Evolutionary conservation across 495 filamentous ascomycete species (phyloP).

Genomic region (Xylaria curta): DNA sequence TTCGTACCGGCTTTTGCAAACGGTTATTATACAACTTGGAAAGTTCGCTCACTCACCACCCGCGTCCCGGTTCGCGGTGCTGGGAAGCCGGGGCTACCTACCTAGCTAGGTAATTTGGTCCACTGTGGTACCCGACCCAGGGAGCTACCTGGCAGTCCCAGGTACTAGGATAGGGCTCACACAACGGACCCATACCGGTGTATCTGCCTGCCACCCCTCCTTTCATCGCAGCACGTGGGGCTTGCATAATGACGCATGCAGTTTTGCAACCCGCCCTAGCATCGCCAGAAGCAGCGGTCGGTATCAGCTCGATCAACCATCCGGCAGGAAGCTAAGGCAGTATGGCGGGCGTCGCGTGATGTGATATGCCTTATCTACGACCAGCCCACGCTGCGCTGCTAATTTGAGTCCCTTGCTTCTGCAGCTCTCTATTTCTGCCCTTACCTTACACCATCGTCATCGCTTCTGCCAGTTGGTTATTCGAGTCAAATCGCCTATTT

Average conservation of each 20-base stretch:
- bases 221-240: conserved; percentile 19
- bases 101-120: background rate
- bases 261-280: conserved; percentile 8
- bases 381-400: background rate
- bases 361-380: conserved; percentile 13
- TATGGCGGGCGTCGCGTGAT: background rate
- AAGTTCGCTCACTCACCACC: background rate
- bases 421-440: conserved; percentile 4
- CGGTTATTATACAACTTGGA: background rate
- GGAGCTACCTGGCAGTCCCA: background rate
- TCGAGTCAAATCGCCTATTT: background rate
- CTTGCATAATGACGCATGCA: conserved; percentile 29
- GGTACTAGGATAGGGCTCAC: conserved; percentile 9
- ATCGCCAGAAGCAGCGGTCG: conserved; percentile 19
- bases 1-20: background rate
- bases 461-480: background rate
- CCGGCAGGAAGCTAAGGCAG: background rate
- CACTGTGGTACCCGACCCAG: background rate
- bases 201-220: background rate
- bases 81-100: background rate
- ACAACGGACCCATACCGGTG: background rate
- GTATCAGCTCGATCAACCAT: background rate
- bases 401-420: background rate
- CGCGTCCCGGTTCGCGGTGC: background rate
- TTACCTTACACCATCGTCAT: conserved; percentile 7